Percentiles rank a stretch among this genome's conserved stretches.
Evolutionary conservation across 2,329 filamentous ascomycete species (phyloP).

Genomic region (Fusarium sp.): DNA sequence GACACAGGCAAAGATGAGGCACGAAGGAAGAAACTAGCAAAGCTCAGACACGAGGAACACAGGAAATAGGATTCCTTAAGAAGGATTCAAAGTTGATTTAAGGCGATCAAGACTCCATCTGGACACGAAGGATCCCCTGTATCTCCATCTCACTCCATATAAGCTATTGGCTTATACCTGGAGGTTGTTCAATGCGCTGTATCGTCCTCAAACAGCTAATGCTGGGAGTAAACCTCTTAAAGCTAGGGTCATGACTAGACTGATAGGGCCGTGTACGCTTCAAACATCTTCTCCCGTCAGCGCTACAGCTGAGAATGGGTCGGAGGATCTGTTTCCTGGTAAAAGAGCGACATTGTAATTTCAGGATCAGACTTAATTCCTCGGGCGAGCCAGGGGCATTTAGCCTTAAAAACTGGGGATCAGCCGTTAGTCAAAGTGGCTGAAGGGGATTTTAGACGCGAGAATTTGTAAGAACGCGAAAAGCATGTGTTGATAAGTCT

Average conservation of each 20-base stretch:
- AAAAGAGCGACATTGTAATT: constrained; percentile 12
- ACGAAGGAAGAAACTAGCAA: background rate
- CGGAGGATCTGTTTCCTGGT: constrained; percentile 24
- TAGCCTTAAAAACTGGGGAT: constrained; percentile 31
- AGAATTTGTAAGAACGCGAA: background rate
- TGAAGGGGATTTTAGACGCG: background rate
- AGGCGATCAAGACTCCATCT: constrained; percentile 12
- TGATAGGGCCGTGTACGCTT: constrained; percentile 9
- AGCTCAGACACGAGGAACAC: background rate
- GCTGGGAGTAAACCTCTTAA: background rate
- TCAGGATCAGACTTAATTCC: constrained; percentile 8
- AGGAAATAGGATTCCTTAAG: background rate
- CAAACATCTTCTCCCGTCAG: background rate
- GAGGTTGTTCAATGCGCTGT: background rate
- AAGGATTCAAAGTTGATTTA: constrained; percentile 1
- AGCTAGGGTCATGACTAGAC: constrained; percentile 7
- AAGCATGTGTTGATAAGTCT: background rate
- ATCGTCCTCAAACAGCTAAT: constrained; percentile 7
- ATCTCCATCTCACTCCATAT: background rate
- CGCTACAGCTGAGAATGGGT: background rate
- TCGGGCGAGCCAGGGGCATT: constrained; percentile 3
- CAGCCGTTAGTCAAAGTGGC: background rate
- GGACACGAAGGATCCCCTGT: constrained; percentile 8
- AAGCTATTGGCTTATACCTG: background rate
- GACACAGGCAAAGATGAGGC: background rate